Evolutionary conservation across 169 alveolate species (phyloP).

Genomic region (Plasmodium billcollinsi): DNA sequence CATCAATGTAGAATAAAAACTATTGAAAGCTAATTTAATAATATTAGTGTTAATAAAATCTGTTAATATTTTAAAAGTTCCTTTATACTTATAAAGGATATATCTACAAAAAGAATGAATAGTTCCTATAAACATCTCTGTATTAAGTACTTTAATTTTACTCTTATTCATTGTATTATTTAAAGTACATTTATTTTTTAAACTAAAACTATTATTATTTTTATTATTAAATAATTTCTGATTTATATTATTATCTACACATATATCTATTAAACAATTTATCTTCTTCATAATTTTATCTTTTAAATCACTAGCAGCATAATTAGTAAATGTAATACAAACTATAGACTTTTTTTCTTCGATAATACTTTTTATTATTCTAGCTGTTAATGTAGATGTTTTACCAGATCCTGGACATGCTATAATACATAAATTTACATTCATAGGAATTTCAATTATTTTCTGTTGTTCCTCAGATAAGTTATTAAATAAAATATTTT

Average conservation of each 20-base stretch:
- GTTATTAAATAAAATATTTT: slow-evolving; percentile 77
- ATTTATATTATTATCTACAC: slow-evolving; percentile 9
- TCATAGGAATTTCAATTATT: slow-evolving; percentile 80
- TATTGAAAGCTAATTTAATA: slow-evolving; percentile 41
- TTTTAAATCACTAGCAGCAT: slow-evolving; percentile 83
- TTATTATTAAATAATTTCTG: slow-evolving; percentile 14
- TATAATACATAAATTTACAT: slow-evolving; percentile 80
- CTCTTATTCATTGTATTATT: slow-evolving; percentile 19
- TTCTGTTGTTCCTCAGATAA: slow-evolving; percentile 83
- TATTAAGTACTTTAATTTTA: slow-evolving; percentile 30
- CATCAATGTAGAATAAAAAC: slow-evolving; percentile 6
- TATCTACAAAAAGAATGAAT: slow-evolving; percentile 82
- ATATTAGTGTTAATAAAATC: slow-evolving; percentile 32
- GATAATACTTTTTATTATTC: slow-evolving; percentile 83
- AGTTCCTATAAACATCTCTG: slow-evolving; percentile 77
- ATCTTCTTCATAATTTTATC: slow-evolving; percentile 68
- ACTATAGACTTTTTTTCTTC: slow-evolving; percentile 77
- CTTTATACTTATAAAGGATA: slow-evolving; percentile 58
- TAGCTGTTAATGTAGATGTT: slow-evolving; percentile 86
- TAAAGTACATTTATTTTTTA: slow-evolving; percentile 7
- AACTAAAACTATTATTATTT: not conserved
- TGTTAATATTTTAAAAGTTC: slow-evolving; percentile 62
- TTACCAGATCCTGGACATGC: slow-evolving; percentile 92
- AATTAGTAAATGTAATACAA: slow-evolving; percentile 81
- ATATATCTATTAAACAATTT: slow-evolving; percentile 44